Evolutionary conservation across 2,329 filamentous ascomycete species (phyloP).

Genomic region (Alternaria panax): DNA sequence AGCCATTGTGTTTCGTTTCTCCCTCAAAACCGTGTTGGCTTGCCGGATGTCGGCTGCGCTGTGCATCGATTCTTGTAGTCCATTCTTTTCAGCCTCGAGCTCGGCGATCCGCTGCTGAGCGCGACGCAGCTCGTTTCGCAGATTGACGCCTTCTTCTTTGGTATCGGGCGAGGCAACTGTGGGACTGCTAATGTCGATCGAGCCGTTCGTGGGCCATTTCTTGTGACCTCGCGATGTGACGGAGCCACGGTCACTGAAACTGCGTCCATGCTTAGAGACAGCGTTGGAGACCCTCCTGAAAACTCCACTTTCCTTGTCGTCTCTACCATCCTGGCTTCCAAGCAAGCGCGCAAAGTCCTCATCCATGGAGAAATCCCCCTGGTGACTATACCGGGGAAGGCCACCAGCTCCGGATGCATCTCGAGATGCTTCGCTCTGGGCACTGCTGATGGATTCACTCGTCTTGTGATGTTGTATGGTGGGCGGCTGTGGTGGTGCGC

Average conservation of each 20-base stretch:
- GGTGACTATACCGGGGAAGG: constrained; percentile 67
- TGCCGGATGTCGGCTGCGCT: constrained; percentile 70
- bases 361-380: constrained; percentile 90
- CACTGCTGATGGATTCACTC: constrained; percentile 55
- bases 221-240: constrained; percentile 46
- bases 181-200: constrained; percentile 71
- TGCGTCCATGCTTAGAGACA: constrained; percentile 84
- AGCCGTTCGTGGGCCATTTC: constrained; percentile 53
- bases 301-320: constrained; percentile 58
- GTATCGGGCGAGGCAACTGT: constrained; percentile 65
- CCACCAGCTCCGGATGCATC: constrained; percentile 32
- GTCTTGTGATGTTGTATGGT: constrained; percentile 49
- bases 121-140: constrained; percentile 76
- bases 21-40: constrained; percentile 84
- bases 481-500: constrained; percentile 55
- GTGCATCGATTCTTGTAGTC: constrained; percentile 61
- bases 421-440: constrained; percentile 51
- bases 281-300: constrained; percentile 90
- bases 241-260: constrained; percentile 71
- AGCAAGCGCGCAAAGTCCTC: constrained; percentile 93
- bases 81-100: constrained; percentile 78
- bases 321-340: constrained; percentile 70
- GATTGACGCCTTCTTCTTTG: constrained; percentile 54
- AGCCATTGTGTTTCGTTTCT: constrained; percentile 95
- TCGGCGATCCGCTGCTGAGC: constrained; percentile 87